These are phyloP conservation scores for Castanea mollissima DNA, from an alignment of 306 rosid species.

Conservation along the genomic window DNA sequence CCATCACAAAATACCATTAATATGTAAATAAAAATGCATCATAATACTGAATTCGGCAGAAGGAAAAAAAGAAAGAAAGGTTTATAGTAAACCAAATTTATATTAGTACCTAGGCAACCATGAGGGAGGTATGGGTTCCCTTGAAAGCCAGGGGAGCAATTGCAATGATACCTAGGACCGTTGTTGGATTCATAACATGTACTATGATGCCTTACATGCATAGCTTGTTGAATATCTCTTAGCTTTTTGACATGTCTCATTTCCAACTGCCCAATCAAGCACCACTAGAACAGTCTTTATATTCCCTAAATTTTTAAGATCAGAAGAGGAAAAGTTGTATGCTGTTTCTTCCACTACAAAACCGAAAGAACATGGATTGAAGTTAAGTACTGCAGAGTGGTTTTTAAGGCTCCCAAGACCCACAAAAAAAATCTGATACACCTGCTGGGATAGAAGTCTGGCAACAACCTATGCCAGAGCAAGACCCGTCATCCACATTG, in stretches of 20 bases:
- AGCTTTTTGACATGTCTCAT: conserved; percentile 19
- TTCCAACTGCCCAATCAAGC: conserved; percentile 41
- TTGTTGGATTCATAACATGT: neutral
- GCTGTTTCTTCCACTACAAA: conserved; percentile 16
- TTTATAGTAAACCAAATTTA: neutral
- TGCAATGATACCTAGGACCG: conserved; percentile 9
- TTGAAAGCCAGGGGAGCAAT: neutral
- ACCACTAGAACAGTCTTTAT: neutral
- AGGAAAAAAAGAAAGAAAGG: neutral
- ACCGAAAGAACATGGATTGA: conserved; percentile 28
- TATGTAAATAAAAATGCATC: neutral
- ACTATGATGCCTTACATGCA: neutral
- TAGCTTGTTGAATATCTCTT: neutral
- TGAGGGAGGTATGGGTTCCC: neutral
- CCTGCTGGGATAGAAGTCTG: neutral
- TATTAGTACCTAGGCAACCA: neutral
- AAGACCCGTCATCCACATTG: neutral
- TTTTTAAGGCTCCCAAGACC: neutral
- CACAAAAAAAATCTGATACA: neutral
- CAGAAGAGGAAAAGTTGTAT: conserved; percentile 1
- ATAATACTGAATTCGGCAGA: too few relatives aligned
- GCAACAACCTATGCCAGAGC: neutral
- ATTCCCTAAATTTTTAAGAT: neutral
- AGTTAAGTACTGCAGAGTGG: neutral
- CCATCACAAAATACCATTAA: neutral